Evolutionary conservation across 2,329 filamentous ascomycete genomes (phyloP).

Genomic region (Talaromyces marneffei): DNA sequence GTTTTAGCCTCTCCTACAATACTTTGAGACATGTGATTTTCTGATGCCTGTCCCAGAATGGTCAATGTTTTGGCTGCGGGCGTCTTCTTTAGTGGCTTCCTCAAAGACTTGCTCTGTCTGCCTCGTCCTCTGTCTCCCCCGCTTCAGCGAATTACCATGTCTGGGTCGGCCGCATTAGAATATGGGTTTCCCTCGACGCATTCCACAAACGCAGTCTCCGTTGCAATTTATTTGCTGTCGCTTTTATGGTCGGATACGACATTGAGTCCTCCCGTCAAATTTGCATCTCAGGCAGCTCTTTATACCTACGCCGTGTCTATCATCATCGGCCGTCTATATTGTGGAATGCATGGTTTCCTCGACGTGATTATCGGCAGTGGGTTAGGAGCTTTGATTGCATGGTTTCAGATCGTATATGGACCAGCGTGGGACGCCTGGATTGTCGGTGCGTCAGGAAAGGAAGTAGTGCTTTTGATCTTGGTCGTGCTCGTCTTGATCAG

Average conservation of each 20-base stretch:
- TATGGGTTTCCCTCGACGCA: constrained; percentile 98
- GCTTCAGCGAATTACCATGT: constrained; percentile 93
- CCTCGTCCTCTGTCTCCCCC: constrained; percentile 88
- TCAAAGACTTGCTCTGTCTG: constrained; percentile 91
- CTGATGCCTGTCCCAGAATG: constrained; percentile 30
- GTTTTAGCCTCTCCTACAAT: constrained; percentile 29
- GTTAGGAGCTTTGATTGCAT: constrained; percentile 62
- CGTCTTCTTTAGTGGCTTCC: constrained; percentile 82
- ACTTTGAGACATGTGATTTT: neutral
- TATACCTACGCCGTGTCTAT: constrained; percentile 89
- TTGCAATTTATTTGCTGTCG: constrained; percentile 76
- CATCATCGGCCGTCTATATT: constrained; percentile 85
- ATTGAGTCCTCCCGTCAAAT: constrained; percentile 53
- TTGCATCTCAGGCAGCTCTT: constrained; percentile 60
- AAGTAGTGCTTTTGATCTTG: constrained; percentile 58
- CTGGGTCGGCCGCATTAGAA: constrained; percentile 85
- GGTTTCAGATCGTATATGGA: constrained; percentile 51
- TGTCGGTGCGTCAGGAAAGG: constrained; percentile 57
- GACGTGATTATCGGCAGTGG: constrained; percentile 78
- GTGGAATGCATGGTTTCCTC: constrained; percentile 96
- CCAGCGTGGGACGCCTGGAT: constrained; percentile 65
- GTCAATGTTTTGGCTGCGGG: constrained; percentile 71
- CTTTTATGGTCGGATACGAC: constrained; percentile 61
- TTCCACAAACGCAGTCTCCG: constrained; percentile 92
- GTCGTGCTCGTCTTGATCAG: constrained; percentile 71